Conservation (phyloP, 2,329 filamentous ascomycete species). For the Davidsoniella australis region DNA sequence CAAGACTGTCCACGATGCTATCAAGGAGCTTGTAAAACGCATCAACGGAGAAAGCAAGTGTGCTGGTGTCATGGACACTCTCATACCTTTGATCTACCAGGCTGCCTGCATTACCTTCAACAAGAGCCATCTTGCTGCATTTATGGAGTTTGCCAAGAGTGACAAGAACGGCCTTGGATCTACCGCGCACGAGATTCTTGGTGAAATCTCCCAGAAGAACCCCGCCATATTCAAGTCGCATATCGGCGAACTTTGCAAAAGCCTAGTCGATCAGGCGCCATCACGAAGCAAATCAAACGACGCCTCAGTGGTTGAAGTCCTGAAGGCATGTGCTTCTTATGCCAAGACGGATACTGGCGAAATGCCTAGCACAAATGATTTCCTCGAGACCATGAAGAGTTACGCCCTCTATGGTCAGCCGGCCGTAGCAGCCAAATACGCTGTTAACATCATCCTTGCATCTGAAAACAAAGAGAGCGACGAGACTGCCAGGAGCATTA, state of each 20-base stretch:
- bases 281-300: slow-evolving; percentile 51
- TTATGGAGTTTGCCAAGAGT: slow-evolving; percentile 73
- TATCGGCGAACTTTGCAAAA: slow-evolving; percentile 76
- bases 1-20: slow-evolving; percentile 72
- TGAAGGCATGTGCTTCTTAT: slow-evolving; percentile 89
- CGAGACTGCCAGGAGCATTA: slow-evolving; percentile 68
- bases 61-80: slow-evolving; percentile 55
- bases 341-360: slow-evolving; percentile 73
- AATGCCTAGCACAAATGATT: slow-evolving; percentile 63
- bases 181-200: slow-evolving; percentile 74
- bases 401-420: slow-evolving; percentile 74
- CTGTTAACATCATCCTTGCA: slow-evolving; percentile 74
- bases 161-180: slow-evolving; percentile 63
- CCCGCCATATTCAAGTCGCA: slow-evolving; percentile 87
- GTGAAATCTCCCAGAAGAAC: slow-evolving; percentile 78
- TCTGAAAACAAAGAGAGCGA: slow-evolving; percentile 55
- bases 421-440: slow-evolving; percentile 77
- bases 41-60: slow-evolving; percentile 31
- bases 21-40: slow-evolving; percentile 76
- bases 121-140: slow-evolving; percentile 77
- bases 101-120: slow-evolving; percentile 80
- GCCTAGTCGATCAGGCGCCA: slow-evolving; percentile 67
- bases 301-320: slow-evolving; percentile 61
- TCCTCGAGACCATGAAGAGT: slow-evolving; percentile 61
- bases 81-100: slow-evolving; percentile 69